These are phyloP conservation scores for Lentinula detonsa DNA, from an alignment of 768 basidiomycete species.

Conservation along the genomic window DNA sequence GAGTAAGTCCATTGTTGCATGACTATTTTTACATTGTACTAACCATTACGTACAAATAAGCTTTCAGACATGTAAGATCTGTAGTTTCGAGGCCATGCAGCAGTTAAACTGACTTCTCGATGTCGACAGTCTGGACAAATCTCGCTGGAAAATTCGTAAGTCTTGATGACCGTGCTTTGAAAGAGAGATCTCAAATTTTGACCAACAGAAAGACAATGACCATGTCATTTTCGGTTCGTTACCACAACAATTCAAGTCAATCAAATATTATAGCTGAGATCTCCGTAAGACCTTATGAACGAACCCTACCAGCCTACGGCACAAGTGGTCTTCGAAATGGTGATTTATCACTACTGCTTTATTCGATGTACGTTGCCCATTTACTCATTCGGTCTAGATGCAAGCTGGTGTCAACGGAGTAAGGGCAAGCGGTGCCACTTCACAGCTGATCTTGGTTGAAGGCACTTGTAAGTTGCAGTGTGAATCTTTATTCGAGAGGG, in stretches of 20 bases:
- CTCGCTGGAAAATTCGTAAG: slow-evolving; percentile 49
- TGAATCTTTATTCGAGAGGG: not conserved
- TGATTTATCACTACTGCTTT: slow-evolving; percentile 13
- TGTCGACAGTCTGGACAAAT: slow-evolving; percentile 46
- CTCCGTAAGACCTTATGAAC: slow-evolving; percentile 45
- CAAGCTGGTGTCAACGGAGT: slow-evolving; percentile 67
- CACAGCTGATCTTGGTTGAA: slow-evolving; percentile 44
- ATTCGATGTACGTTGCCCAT: not conserved
- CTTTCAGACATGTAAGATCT: slow-evolving; percentile 42
- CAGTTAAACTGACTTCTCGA: not conserved
- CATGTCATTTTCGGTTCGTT: slow-evolving; percentile 50
- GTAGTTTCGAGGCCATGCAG: not conserved
- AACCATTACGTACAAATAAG: slow-evolving; percentile 14
- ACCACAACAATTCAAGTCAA: not conserved
- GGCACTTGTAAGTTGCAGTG: slow-evolving; percentile 27
- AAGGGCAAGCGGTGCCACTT: slow-evolving; percentile 56
- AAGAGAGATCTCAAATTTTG: not conserved
- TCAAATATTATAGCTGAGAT: not conserved
- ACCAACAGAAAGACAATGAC: slow-evolving; percentile 26
- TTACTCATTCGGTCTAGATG: slow-evolving; percentile 24
- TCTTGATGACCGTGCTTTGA: not conserved
- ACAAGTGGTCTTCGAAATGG: slow-evolving; percentile 40
- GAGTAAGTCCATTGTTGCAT: slow-evolving; percentile 26
- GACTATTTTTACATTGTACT: not conserved
- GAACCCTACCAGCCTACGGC: slow-evolving; percentile 52